Percentiles rank a stretch among this genome's conserved stretches.
Conservation (phyloP, 2,329 filamentous ascomycete species). For the Pestalotiopsis sp. region DNA sequence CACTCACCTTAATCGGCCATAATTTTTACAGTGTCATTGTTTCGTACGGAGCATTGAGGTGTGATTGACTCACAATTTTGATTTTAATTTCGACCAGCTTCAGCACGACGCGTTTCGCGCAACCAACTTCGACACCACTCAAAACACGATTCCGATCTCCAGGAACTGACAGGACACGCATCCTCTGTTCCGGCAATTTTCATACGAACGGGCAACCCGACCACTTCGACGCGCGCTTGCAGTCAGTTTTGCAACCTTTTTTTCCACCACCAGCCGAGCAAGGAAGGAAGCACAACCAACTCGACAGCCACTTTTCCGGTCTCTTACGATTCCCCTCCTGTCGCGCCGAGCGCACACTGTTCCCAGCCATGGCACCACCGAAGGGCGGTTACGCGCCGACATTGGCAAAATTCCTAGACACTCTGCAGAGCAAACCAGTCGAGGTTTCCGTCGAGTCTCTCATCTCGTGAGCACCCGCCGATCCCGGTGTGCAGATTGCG, state of each 20-base stretch:
- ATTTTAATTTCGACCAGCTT: background rate
- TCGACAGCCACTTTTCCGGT: slow-evolving; percentile 11
- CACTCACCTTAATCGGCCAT: background rate
- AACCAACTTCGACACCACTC: background rate
- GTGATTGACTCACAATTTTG: slow-evolving; percentile 8
- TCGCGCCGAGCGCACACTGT: background rate
- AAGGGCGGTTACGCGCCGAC: slow-evolving; percentile 67
- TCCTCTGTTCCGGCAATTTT: background rate
- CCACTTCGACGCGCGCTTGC: background rate
- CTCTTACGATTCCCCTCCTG: slow-evolving; percentile 14
- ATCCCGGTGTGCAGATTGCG: background rate
- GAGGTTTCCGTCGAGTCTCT: slow-evolving; percentile 84
- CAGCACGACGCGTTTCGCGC: background rate
- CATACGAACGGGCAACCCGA: background rate
- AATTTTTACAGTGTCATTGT: background rate
- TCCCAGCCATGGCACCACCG: slow-evolving; percentile 57
- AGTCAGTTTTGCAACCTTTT: background rate
- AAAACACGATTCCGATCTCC: background rate
- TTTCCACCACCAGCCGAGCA: background rate
- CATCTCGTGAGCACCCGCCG: slow-evolving; percentile 67
- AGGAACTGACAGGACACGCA: background rate
- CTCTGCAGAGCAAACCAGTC: slow-evolving; percentile 73
- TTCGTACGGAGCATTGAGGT: background rate
- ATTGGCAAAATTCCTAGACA: slow-evolving; percentile 77
- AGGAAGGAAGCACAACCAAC: slow-evolving; percentile 10